Evolutionary conservation across 768 basidiomycete genomes (phyloP).

Genomic region (Podaxis sp.): DNA sequence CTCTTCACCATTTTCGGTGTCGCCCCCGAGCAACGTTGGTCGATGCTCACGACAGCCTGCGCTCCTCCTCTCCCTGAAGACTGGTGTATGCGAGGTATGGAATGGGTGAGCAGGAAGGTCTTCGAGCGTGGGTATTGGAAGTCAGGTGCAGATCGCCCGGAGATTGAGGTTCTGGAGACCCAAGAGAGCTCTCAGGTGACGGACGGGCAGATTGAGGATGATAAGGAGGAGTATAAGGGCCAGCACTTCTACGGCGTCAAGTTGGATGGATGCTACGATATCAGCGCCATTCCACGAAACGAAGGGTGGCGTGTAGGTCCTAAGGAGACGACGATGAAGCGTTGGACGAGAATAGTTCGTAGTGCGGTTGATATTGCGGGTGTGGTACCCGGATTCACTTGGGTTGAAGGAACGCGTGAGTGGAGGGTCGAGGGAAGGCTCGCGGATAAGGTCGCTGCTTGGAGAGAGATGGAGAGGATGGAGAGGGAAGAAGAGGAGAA

Average conservation of each 20-base stretch:
- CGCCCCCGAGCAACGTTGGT: conserved; percentile 50
- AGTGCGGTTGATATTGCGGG: conserved; percentile 66
- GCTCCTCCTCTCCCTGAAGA: conserved; percentile 84
- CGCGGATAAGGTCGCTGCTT: conserved; percentile 63
- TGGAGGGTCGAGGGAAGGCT: conserved; percentile 69
- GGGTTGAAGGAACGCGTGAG: conserved; percentile 54
- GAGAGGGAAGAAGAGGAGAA: conserved; percentile 69
- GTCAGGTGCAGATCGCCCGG: conserved; percentile 64
- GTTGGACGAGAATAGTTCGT: conserved; percentile 79
- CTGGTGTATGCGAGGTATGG: conserved; percentile 94
- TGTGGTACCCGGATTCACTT: conserved; percentile 75
- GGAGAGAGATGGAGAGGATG: conserved; percentile 70
- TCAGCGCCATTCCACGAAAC: neutral
- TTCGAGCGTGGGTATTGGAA: conserved; percentile 97
- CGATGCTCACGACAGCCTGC: conserved; percentile 69
- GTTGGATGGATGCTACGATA: neutral
- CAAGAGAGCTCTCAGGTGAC: conserved; percentile 55
- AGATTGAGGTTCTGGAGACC: conserved; percentile 78
- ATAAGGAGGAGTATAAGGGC: conserved; percentile 46
- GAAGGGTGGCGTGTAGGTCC: conserved; percentile 12
- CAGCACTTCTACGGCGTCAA: conserved; percentile 10
- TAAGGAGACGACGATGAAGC: conserved; percentile 29
- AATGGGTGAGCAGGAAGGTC: conserved; percentile 89
- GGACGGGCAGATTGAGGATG: conserved; percentile 85
- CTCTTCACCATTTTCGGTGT: conserved; percentile 25